Evolutionary conservation across 495 filamentous ascomycete genomes (phyloP).

Genomic region (Penicillium argentinense): DNA sequence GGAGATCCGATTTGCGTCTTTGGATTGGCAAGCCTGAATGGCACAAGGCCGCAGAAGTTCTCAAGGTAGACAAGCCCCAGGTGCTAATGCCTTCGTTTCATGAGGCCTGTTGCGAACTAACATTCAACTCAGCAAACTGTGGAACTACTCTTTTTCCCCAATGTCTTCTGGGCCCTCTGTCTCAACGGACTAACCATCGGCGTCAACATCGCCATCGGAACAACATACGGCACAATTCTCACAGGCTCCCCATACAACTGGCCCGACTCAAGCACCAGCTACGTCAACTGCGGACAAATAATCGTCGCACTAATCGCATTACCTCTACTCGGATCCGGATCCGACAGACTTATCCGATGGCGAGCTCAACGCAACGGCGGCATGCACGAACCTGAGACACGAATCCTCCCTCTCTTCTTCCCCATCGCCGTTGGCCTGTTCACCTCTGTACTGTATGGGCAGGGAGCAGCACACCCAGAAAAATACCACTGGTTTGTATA

Average conservation of each 20-base stretch:
- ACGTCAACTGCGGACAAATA: slow-evolving; percentile 36
- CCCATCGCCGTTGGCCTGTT: slow-evolving; percentile 33
- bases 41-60: slow-evolving; percentile 21
- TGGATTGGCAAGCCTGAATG: slow-evolving; percentile 31
- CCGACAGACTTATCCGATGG: slow-evolving; percentile 27
- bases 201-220: slow-evolving; percentile 37
- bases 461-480: slow-evolving; percentile 27
- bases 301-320: slow-evolving; percentile 30
- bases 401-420: slow-evolving; percentile 30
- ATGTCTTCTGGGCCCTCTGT: slow-evolving; percentile 39
- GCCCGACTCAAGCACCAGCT: slow-evolving; percentile 27
- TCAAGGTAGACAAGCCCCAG: too few relatives aligned
- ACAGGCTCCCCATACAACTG: slow-evolving; percentile 33
- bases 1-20: slow-evolving; percentile 27
- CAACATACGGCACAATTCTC: slow-evolving; percentile 37
- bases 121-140: too few relatives aligned
- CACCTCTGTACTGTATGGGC: slow-evolving; percentile 31
- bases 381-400: slow-evolving; percentile 33
- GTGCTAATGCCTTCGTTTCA: too few relatives aligned
- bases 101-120: too few relatives aligned
- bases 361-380: slow-evolving; percentile 25
- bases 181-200: slow-evolving; percentile 40
- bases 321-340: slow-evolving; percentile 34
- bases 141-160: slow-evolving; percentile 32
- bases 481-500: slow-evolving; percentile 38